Conservation (phyloP, 345 rosid species). For the Cardamine resedifolia region DNA sequence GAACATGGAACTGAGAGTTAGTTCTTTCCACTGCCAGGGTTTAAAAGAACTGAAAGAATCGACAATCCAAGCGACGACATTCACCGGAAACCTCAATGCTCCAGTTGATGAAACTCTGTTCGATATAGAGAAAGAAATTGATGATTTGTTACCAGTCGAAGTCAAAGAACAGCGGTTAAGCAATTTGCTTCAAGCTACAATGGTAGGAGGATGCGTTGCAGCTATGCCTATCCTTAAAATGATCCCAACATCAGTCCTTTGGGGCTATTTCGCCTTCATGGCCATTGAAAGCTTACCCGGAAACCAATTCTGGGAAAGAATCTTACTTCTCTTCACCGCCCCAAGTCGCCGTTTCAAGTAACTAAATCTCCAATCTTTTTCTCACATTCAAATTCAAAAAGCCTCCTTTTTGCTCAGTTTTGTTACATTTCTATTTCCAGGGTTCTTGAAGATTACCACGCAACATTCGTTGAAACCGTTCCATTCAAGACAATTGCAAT, state of each 20-base stretch:
- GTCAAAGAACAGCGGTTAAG: constrained; percentile 98
- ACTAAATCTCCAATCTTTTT: constrained; percentile 5
- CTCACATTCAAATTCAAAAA: constrained; percentile 31
- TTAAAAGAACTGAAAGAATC: constrained; percentile 89
- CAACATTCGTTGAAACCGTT: constrained; percentile 87
- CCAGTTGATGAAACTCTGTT: constrained; percentile 84
- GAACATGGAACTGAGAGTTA: background rate
- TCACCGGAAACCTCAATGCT: constrained; percentile 74
- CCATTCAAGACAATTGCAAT: constrained; percentile 80
- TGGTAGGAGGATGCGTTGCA: constrained; percentile 88
- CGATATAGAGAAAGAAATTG: constrained; percentile 84
- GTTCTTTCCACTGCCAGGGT: constrained; percentile 51
- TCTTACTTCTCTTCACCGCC: constrained; percentile 82
- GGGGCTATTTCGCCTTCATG: constrained; percentile 99
- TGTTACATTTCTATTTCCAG: constrained; percentile 40
- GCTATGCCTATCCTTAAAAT: constrained; percentile 94
- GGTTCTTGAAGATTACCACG: constrained; percentile 80
- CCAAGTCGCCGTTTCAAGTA: constrained; percentile 96
- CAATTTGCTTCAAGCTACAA: constrained; percentile 82
- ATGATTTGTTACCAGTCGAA: constrained; percentile 83
- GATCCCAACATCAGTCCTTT: constrained; percentile 95
- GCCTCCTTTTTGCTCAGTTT: background rate
- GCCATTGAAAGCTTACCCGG: constrained; percentile 98
- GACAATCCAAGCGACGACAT: constrained; percentile 74
- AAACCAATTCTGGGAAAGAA: constrained; percentile 97